Evolutionary conservation across 164 flowering plant genomes (phyloP), one percentile per base, ranked within the genome.

Genomic region (Piper betle): DNA sequence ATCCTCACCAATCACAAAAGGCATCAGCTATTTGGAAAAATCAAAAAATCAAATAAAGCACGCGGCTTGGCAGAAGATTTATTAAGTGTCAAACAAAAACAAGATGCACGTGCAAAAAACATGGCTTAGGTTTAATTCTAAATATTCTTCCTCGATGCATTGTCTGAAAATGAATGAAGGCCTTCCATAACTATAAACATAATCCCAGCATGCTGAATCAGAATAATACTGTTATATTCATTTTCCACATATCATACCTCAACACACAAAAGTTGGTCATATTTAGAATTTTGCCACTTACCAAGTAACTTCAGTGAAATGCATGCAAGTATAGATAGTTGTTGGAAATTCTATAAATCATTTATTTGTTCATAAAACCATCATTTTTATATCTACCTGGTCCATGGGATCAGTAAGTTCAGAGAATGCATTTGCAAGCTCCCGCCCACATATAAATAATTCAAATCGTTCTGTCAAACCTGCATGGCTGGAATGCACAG

Each of bases 381-480:
- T 18, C 19, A 39, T 7, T 18, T n/a, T 13, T 38, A 6, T 13
- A 20, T 25, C 57, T 76, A 92, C 98, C 94, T 89, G 98, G 73
- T 92, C 98, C 72, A 86, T n/a, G 40, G 98, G 98, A 81, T 92
- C 98, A 39, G 97, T 89, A 75, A 92, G 73, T 70, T 92, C 98
- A 52, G 98, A 92, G 75, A 92, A 89, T 43, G 97, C 97, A 78
- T 92, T 92, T 42, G 90, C 97, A 67, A 92, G 76, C 72, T 92
- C 98, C 63, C 98, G 91, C 57, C 98, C 98, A 73, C 87, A 92
- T 46, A 92, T 78, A 73, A 87, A 92, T 52, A 92, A 85, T 73
- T 92, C 98, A 77, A 92, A 92, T 78, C 97, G 78, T 75, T 89
- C 98, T 48, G 98, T 92, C 77, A 92, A 78, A 61, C 98, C 96